Conservation (phyloP, 192 early-diverging fungal genomes). For the Backusella parvicylindrica region DNA sequence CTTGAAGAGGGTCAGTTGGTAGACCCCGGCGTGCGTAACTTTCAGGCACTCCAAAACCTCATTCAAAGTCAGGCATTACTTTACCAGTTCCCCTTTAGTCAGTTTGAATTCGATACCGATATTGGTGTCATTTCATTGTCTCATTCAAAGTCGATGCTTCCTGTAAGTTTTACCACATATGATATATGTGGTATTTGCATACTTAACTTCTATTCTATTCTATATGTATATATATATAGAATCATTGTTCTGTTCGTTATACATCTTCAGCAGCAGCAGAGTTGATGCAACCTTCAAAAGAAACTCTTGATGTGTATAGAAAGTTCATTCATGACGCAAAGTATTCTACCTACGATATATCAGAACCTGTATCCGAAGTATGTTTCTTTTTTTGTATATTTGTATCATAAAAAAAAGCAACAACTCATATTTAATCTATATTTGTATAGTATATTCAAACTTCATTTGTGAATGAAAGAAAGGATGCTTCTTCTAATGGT, state of each 20-base stretch:
- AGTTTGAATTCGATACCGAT: slow-evolving; percentile 67
- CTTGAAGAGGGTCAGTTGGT: slow-evolving; percentile 65
- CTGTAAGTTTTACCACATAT: slow-evolving; percentile 34
- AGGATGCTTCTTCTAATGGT: slow-evolving; percentile 15
- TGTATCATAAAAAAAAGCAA: background rate
- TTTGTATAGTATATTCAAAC: slow-evolving; percentile 38
- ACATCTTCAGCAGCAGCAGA: slow-evolving; percentile 39
- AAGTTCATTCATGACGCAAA: slow-evolving; percentile 55
- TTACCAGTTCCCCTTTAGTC: slow-evolving; percentile 70
- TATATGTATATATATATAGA: slow-evolving; percentile 6
- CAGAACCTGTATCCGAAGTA: slow-evolving; percentile 60
- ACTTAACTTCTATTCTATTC: background rate
- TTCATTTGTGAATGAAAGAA: slow-evolving; percentile 36
- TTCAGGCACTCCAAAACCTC: slow-evolving; percentile 60
- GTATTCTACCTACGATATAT: slow-evolving; percentile 52
- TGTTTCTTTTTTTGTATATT: background rate
- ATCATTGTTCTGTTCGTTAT: slow-evolving; percentile 20
- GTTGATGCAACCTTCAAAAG: slow-evolving; percentile 41
- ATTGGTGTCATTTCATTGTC: slow-evolving; percentile 63
- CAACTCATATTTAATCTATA: background rate
- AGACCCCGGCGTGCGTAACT: slow-evolving; percentile 66
- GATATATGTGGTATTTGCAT: background rate
- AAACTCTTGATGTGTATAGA: slow-evolving; percentile 42
- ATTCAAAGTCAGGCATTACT: slow-evolving; percentile 59
- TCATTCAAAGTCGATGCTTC: slow-evolving; percentile 64